phyloP scores from a whole-genome alignment of 2,329 filamentous ascomycete species.

The Lachnellula suecica region DNA sequence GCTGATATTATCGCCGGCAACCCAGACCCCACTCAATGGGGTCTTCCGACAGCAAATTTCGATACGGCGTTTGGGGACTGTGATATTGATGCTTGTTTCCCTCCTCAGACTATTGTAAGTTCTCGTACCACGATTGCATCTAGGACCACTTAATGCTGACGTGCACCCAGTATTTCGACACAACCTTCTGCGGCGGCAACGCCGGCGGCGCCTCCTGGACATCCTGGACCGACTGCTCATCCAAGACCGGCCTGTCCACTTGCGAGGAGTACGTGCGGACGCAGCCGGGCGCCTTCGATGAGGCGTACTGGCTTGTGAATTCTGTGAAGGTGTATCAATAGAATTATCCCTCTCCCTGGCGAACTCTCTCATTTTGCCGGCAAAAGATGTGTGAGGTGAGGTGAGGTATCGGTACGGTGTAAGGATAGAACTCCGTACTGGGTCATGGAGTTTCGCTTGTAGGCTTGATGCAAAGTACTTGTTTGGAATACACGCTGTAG shows the following conservation, averaged over 20 bases:
- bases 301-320: constrained; percentile 78
- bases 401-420: too few species aligned
- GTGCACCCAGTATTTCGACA: constrained; percentile 56
- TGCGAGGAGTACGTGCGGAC: constrained; percentile 72
- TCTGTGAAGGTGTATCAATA: constrained; percentile 63
- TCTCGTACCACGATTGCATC: too few species aligned
- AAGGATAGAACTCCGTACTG: too few species aligned
- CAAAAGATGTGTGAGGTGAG: too few species aligned
- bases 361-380: too few species aligned
- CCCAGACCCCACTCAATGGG: constrained; percentile 69
- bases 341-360: too few species aligned
- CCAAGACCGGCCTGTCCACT: constrained; percentile 61
- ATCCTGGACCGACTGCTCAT: constrained; percentile 47
- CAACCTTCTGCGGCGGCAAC: constrained; percentile 85
- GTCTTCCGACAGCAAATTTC: constrained; percentile 57
- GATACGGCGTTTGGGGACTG: constrained; percentile 58
- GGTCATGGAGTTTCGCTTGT: too few species aligned
- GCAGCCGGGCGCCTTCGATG: constrained; percentile 67
- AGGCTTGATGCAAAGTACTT: too few species aligned
- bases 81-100: constrained; percentile 69
- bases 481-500: too few species aligned
- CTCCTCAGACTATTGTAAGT: constrained; percentile 66
- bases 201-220: constrained; percentile 56
- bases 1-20: constrained; percentile 59
- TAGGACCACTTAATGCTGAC: not conserved